These are phyloP conservation scores for Pseudozyma flocculosa DNA, from an alignment of 1,284 basidiomycete species.

Conservation along the genomic window DNA sequence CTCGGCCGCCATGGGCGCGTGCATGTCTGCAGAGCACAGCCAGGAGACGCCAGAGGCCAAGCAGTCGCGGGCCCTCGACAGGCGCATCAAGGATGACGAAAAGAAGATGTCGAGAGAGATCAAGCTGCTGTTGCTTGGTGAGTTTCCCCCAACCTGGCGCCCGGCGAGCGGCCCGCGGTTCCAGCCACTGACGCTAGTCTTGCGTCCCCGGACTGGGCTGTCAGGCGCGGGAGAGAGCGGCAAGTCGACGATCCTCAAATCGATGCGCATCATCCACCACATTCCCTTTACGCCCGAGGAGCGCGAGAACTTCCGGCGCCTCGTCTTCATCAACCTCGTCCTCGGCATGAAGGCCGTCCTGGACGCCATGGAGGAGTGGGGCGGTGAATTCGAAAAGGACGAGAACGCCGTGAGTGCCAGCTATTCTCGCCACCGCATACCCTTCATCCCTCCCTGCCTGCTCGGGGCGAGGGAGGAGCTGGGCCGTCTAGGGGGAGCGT, in stretches of 20 bases:
- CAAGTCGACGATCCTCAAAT: constrained; percentile 88
- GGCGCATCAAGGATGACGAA: constrained; percentile 42
- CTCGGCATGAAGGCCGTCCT: constrained; percentile 78
- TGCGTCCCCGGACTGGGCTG: too few relatives aligned
- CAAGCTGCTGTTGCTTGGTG: constrained; percentile 67
- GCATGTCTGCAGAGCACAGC: constrained; percentile 23
- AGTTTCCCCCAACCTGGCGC: too few relatives aligned
- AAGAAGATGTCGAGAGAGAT: constrained; percentile 40
- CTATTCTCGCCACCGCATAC: too few relatives aligned
- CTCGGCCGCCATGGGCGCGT: constrained; percentile 44
- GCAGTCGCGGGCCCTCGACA: constrained; percentile 29
- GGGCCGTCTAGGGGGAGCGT: too few relatives aligned
- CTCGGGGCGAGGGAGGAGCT: too few relatives aligned
- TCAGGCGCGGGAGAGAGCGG: constrained; percentile 82
- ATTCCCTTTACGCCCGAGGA: constrained; percentile 74
- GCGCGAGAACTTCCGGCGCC: constrained; percentile 72
- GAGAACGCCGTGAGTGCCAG: constrained; percentile 31
- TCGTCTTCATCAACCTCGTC: constrained; percentile 87
- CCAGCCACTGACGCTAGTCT: too few relatives aligned
- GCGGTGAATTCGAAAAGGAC: constrained; percentile 68
- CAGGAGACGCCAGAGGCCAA: constrained; percentile 33
- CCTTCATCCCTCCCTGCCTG: too few relatives aligned
- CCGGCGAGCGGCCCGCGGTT: too few relatives aligned
- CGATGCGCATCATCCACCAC: constrained; percentile 84
- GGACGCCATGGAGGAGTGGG: constrained; percentile 85